Conservation (phyloP, 441 rosid genomes). For the Syzygium malaccense region DNA sequence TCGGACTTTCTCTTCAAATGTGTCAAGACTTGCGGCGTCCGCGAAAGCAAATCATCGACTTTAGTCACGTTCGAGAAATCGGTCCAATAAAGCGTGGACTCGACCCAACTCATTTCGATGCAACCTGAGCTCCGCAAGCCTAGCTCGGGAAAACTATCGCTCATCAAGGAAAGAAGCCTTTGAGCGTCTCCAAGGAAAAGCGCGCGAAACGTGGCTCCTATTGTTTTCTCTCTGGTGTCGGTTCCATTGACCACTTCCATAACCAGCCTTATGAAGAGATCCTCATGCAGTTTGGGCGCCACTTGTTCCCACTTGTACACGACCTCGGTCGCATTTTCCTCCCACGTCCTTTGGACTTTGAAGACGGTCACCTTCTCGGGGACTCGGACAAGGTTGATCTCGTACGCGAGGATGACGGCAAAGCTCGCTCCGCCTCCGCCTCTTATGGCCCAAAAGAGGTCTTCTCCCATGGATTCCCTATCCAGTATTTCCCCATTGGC, state of each 20-base stretch:
- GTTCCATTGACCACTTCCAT: neutral
- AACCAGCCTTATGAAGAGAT: neutral
- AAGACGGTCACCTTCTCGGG: neutral
- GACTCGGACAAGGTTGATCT: neutral
- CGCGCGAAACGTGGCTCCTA: neutral
- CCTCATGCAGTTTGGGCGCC: neutral
- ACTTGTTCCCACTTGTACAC: neutral
- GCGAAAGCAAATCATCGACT: neutral
- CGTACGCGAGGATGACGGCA: neutral
- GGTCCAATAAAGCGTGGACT: neutral
- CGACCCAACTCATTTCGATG: slow-evolving; percentile 2
- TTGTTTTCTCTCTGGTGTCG: neutral
- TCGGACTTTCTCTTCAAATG: slow-evolving; percentile 8
- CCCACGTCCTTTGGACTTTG: neutral
- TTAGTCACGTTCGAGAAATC: neutral
- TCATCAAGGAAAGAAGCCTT: neutral
- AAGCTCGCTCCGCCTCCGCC: neutral
- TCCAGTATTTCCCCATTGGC: too few relatives aligned
- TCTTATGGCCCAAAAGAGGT: too few relatives aligned
- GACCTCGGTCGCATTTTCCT: neutral
- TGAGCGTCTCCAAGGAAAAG: neutral
- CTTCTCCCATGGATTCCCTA: too few relatives aligned
- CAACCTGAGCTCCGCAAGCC: neutral
- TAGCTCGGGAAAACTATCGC: neutral
- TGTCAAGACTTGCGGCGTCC: neutral